A percentile compares a stretch with the other conserved stretches of the same genome.
Conservation (phyloP, 2,329 filamentous ascomycete species). For the Sarocladium kiliense region DNA sequence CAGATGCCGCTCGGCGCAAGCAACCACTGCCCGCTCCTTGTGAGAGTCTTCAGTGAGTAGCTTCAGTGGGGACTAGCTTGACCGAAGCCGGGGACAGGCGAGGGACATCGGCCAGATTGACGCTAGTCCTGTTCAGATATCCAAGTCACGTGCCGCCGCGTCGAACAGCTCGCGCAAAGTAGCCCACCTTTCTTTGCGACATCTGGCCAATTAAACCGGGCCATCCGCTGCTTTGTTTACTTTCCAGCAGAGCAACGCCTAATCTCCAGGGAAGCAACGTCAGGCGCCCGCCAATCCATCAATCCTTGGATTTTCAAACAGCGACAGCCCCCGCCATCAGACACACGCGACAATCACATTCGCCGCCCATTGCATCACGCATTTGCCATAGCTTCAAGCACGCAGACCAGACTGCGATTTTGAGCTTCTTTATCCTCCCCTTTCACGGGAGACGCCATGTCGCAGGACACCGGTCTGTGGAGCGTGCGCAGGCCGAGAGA, state of each 20-base stretch:
- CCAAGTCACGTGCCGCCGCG: slow-evolving; percentile 20
- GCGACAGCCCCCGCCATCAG: neutral
- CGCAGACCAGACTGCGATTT: neutral
- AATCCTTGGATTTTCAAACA: slow-evolving; percentile 3
- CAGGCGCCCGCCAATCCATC: neutral
- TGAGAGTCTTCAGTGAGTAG: neutral
- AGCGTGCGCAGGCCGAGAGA: slow-evolving; percentile 89
- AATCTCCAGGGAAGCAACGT: slow-evolving; percentile 8
- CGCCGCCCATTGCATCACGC: neutral
- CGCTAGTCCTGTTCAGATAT: neutral
- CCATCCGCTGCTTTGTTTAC: slow-evolving; percentile 33
- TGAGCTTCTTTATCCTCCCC: neutral
- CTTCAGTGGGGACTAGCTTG: neutral
- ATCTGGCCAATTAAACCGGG: slow-evolving; percentile 14
- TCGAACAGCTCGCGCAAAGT: slow-evolving; percentile 7
- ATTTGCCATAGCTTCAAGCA: neutral
- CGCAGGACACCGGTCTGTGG: slow-evolving; percentile 82
- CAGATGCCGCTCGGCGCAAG: slow-evolving; percentile 2
- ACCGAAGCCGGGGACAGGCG: neutral
- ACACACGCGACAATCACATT: neutral
- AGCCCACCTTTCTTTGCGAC: neutral
- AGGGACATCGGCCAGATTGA: neutral
- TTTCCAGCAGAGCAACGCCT: slow-evolving; percentile 34
- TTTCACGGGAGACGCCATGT: slow-evolving; percentile 49
- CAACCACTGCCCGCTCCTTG: too few species aligned